Evolutionary conservation across 2,329 filamentous ascomycete species (phyloP).

Genomic region (Penicillium sp.): DNA sequence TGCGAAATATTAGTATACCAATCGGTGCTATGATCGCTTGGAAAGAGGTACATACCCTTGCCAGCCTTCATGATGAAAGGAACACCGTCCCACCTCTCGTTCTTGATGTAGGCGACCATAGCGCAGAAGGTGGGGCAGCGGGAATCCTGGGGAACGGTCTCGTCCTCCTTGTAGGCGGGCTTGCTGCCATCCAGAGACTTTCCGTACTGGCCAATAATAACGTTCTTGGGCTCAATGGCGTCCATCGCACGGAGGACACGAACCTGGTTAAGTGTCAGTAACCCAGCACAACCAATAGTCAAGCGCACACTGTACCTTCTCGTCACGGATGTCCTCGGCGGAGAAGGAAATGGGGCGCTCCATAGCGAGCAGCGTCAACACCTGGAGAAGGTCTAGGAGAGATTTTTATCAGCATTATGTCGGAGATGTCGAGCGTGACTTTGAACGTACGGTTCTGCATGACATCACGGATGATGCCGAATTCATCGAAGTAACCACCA

Average conservation of each 20-base stretch:
- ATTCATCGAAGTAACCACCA: constrained; percentile 98
- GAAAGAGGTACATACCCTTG: too few species aligned
- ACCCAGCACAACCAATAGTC: too few species aligned
- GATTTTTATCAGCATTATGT: background rate
- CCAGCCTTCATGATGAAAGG: constrained; percentile 99
- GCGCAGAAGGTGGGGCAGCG: constrained; percentile 97
- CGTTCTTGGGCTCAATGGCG: constrained; percentile 95
- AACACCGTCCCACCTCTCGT: constrained; percentile 97
- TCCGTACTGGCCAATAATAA: constrained; percentile 98
- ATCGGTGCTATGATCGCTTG: too few species aligned
- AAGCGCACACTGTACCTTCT: too few species aligned
- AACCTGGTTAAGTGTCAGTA: too few species aligned
- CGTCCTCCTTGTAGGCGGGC: constrained; percentile 96
- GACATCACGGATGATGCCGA: constrained; percentile 96
- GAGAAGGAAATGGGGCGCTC: constrained; percentile 97
- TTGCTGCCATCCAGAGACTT: constrained; percentile 92
- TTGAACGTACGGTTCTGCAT: constrained; percentile 75
- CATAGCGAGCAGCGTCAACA: constrained; percentile 93
- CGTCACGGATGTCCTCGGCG: constrained; percentile 92
- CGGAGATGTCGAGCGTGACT: too few species aligned
- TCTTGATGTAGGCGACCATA: constrained; percentile 96
- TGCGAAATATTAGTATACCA: too few species aligned
- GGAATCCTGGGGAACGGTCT: constrained; percentile 93
- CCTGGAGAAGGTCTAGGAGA: constrained; percentile 70
- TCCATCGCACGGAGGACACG: constrained; percentile 88